Base-by-base conservation (phyloP, 139 green algal genomes). In the Haematococcus lacustris region DNA sequence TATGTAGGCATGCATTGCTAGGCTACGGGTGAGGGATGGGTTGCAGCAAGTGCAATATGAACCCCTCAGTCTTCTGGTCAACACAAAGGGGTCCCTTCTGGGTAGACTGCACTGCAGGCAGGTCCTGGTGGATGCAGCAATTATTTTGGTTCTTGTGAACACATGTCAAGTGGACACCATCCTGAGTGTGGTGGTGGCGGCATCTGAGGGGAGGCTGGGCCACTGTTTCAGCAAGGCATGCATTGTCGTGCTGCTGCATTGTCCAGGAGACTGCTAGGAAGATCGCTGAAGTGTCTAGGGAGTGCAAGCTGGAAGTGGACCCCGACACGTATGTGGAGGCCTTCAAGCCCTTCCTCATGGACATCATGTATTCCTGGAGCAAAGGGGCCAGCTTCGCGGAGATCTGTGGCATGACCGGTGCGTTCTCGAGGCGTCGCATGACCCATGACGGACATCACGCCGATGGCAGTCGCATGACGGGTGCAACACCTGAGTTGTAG, bases 351-450 rank as follows among this genome's bases (percentile, higher is more conserved):
- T 78, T 51, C 23, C 82, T 97, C 28, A 94, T 96, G 87, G 85
- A 93, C 73, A 84, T 94, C 32, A 83, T 94, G 30, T 93, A 91
- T 79, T 57, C 68, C 30, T 96, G 91, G 90, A 85, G 76, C 70
- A 88, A 87, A 50, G 90, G 90, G 30, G 80, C 80, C 32, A 84
- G 60, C 17, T 94, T 94, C 67, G 70, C 68, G 37, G 66, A 78
- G 28, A 73, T 84, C 30, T 80, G 74, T 50, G 39, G 66, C 28
- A 84, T 84, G 73, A 84, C 78, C 34, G 65, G 66, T 77, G 38
- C 38, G 59, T 30, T 4, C 23, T 64, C 43, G 17, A 9, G 43
- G 43, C 17, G 43, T 53, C 43, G 9, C 17, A 17, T 17, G 43
- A 9, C 9, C 17, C 17, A 9, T 17, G 9, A 53, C 9, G 43